These are phyloP conservation scores for Cyclotella atomus DNA, from an alignment of 108 stramenopile species.

Conservation along the genomic window DNA sequence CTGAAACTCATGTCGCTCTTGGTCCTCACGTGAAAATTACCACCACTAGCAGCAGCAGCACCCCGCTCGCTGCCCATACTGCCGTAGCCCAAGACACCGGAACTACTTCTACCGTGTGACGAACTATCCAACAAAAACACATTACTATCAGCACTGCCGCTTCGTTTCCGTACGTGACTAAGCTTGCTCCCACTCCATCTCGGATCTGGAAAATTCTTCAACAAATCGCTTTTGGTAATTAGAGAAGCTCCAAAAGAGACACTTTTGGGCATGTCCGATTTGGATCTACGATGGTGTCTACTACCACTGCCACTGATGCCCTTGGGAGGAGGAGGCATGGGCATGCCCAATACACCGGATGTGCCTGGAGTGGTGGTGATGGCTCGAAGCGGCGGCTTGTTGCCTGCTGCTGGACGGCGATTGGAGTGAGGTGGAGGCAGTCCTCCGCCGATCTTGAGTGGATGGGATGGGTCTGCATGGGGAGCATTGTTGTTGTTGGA, in stretches of 20 bases:
- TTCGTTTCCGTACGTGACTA: constrained; percentile 25
- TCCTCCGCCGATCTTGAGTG: neutral
- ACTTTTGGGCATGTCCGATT: constrained; percentile 36
- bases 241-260: neutral
- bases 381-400: constrained; percentile 12
- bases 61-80: neutral
- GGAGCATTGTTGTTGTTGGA: neutral
- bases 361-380: neutral
- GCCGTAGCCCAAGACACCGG: constrained; percentile 6
- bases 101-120: neutral
- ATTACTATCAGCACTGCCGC: constrained; percentile 17
- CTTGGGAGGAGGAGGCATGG: neutral
- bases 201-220: constrained; percentile 46
- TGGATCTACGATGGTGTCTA: constrained; percentile 32
- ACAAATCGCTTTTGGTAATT: constrained; percentile 39
- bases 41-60: neutral
- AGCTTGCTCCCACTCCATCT: constrained; percentile 32
- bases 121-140: neutral
- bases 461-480: constrained; percentile 18
- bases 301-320: neutral
- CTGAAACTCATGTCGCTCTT: constrained; percentile 33
- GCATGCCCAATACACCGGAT: neutral
- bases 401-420: neutral
- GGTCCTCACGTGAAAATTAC: constrained; percentile 21
- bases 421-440: constrained; percentile 9